Evolutionary conservation across 495 filamentous ascomycete genomes (phyloP).

Genomic region (Lichina pygmaea): DNA sequence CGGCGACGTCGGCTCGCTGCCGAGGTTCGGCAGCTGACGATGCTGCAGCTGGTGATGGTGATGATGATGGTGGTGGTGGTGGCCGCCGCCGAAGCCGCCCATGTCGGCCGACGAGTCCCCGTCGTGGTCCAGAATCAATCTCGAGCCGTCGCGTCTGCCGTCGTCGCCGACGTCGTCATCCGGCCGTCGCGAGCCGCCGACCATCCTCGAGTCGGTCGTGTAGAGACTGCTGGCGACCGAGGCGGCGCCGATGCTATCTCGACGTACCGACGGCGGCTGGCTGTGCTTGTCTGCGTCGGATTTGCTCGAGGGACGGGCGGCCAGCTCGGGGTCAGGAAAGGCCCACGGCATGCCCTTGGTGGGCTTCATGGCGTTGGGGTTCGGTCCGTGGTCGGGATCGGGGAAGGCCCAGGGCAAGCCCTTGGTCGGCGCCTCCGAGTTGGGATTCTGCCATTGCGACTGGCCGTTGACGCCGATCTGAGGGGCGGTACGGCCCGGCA

Average conservation of each 20-base stretch:
- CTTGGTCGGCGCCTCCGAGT: constrained; percentile 49
- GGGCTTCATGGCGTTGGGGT: constrained; percentile 52
- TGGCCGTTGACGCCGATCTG: constrained; percentile 27
- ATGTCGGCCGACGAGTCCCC: constrained; percentile 12
- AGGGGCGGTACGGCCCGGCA: constrained; percentile 36
- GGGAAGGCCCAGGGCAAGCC: constrained; percentile 68
- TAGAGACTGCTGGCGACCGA: constrained; percentile 49
- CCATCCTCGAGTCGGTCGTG: constrained; percentile 31
- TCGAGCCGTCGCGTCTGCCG: background rate
- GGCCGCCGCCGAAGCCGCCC: constrained; percentile 1
- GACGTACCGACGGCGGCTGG: constrained; percentile 14
- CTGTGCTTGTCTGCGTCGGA: constrained; percentile 24
- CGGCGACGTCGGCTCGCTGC: constrained; percentile 21
- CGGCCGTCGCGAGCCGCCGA: background rate
- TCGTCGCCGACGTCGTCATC: background rate
- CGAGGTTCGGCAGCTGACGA: constrained; percentile 38
- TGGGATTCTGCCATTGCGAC: constrained; percentile 12
- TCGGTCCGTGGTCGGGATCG: constrained; percentile 41
- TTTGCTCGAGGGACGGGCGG: constrained; percentile 7
- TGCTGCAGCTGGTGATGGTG: constrained; percentile 61
- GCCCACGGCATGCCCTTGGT: constrained; percentile 64
- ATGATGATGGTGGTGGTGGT: background rate
- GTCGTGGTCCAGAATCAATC: constrained; percentile 14
- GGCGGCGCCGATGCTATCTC: constrained; percentile 38
- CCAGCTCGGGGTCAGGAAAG: constrained; percentile 51